phyloP scores from a whole-genome alignment of 2,329 filamentous ascomycete genomes.

The Pezicula neosporulosa region DNA sequence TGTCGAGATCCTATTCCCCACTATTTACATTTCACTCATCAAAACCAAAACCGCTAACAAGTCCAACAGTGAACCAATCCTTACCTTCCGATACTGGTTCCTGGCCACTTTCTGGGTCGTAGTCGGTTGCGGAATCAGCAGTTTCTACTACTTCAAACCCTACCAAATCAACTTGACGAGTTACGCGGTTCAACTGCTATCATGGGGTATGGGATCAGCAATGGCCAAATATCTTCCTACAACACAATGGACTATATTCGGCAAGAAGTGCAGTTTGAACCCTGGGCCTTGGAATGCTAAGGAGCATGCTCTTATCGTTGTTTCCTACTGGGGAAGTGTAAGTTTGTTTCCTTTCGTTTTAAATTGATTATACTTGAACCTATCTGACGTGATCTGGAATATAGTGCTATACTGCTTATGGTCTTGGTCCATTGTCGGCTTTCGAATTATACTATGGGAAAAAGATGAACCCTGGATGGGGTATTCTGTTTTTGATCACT shows the following conservation, averaged over 20 bases:
- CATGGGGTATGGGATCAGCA: conserved; percentile 28
- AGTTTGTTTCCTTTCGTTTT: conserved; percentile 5
- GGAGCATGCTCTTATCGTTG: conserved; percentile 1
- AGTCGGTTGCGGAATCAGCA: conserved; percentile 25
- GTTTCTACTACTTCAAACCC: conserved; percentile 32
- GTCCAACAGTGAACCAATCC: conserved; percentile 24
- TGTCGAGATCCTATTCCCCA: no score
- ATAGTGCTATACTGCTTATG: conserved; percentile 25
- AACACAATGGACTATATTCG: conserved; percentile 20
- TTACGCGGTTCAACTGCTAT: conserved; percentile 29
- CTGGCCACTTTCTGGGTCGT: conserved; percentile 30
- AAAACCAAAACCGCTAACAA: not conserved
- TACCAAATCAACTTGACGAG: conserved; percentile 24
- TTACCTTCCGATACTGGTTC: conserved; percentile 31
- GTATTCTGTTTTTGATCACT: conserved; percentile 25
- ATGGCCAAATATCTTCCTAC: conserved; percentile 26
- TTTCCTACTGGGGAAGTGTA: conserved; percentile 18
- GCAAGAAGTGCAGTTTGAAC: conserved; percentile 28
- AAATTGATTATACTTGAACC: not conserved
- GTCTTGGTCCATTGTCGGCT: conserved; percentile 27
- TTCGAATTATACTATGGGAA: conserved; percentile 26
- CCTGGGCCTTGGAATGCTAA: conserved; percentile 31
- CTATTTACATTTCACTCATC: no score
- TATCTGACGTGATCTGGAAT: not conserved
- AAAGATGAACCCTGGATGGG: conserved; percentile 24